Evolutionary conservation across 2,329 filamentous ascomycete genomes (phyloP).

Genomic region (Colletotrichum chrysophilum): DNA sequence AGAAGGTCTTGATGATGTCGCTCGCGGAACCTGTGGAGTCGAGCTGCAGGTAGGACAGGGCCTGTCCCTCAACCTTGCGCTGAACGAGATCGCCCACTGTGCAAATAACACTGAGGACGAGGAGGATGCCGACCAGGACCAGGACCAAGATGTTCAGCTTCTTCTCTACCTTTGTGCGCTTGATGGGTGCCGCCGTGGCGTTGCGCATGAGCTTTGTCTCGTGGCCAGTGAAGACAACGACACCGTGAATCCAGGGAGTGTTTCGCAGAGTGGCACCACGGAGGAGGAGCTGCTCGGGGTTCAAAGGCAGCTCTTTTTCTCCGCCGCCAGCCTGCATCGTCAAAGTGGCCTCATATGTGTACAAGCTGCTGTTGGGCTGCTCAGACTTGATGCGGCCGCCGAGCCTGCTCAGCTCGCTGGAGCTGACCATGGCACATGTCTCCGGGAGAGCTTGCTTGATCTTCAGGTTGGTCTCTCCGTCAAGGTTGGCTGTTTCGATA

Average conservation of each 20-base stretch:
- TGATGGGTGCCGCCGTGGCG: constrained; percentile 95
- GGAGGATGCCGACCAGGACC: constrained; percentile 83
- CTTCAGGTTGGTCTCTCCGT: constrained; percentile 97
- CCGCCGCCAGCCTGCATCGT: constrained; percentile 90
- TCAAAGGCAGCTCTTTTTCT: constrained; percentile 89
- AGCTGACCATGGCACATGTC: constrained; percentile 85
- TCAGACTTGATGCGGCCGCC: constrained; percentile 90
- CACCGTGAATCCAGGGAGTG: constrained; percentile 94
- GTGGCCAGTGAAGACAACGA: constrained; percentile 96
- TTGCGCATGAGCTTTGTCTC: constrained; percentile 99
- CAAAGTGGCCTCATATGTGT: constrained; percentile 96
- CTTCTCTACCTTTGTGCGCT: constrained; percentile 93
- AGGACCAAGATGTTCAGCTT: constrained; percentile 94
- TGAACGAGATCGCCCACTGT: constrained; percentile 90
- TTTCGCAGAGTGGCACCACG: constrained; percentile 94
- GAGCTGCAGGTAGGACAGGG: constrained; percentile 77
- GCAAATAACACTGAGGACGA: constrained; percentile 85
- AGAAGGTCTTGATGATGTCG: constrained; percentile 76
- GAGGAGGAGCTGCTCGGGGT: constrained; percentile 90
- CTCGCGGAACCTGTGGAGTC: constrained; percentile 59
- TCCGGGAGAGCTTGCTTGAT: constrained; percentile 98
- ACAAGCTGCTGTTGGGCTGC: constrained; percentile 97
- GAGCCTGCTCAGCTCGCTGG: constrained; percentile 82
- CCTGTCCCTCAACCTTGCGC: constrained; percentile 65
- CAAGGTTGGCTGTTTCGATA: constrained; percentile 96